phyloP scores from a whole-genome alignment of 1,284 basidiomycete species.

The Tilletia caries region DNA sequence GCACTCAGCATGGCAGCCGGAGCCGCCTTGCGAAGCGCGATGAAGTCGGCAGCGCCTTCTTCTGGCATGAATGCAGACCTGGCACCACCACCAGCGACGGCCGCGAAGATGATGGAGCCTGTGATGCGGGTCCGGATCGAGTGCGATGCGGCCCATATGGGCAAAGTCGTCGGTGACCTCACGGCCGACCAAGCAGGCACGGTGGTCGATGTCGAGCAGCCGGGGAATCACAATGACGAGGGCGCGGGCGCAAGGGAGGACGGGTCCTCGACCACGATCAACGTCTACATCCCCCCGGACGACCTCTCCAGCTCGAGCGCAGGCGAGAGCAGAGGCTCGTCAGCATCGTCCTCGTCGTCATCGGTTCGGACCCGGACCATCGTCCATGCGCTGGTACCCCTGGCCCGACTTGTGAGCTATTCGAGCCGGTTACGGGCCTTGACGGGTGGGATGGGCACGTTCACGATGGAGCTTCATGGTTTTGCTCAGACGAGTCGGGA shows the following conservation, averaged over 20 bases:
- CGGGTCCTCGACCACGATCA: neutral
- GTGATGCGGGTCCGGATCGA: slow-evolving; percentile 46
- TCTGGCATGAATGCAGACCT: neutral
- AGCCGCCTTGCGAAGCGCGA: slow-evolving; percentile 28
- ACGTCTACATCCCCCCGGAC: slow-evolving; percentile 50
- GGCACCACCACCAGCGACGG: neutral
- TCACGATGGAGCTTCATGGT: slow-evolving; percentile 73
- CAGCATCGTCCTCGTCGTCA: slow-evolving; percentile 55
- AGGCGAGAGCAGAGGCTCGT: neutral
- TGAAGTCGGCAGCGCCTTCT: slow-evolving; percentile 17
- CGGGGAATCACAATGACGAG: slow-evolving; percentile 55
- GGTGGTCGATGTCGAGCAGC: slow-evolving; percentile 46
- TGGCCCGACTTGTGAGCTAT: slow-evolving; percentile 76
- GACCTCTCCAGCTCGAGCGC: slow-evolving; percentile 53
- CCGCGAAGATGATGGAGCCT: slow-evolving; percentile 46
- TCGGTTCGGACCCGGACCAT: slow-evolving; percentile 57
- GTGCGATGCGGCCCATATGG: slow-evolving; percentile 31
- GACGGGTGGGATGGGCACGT: slow-evolving; percentile 74
- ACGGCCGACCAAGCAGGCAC: slow-evolving; percentile 42
- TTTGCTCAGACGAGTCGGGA: slow-evolving; percentile 60
- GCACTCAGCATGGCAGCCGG: slow-evolving; percentile 36
- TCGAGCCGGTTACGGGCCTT: slow-evolving; percentile 72
- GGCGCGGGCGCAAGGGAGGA: slow-evolving; percentile 59
- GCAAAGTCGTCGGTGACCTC: slow-evolving; percentile 46
- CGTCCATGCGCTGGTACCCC: slow-evolving; percentile 63